phyloP scores from a whole-genome alignment of 1,139 yeast species.

The Suhomyces kunorum region DNA sequence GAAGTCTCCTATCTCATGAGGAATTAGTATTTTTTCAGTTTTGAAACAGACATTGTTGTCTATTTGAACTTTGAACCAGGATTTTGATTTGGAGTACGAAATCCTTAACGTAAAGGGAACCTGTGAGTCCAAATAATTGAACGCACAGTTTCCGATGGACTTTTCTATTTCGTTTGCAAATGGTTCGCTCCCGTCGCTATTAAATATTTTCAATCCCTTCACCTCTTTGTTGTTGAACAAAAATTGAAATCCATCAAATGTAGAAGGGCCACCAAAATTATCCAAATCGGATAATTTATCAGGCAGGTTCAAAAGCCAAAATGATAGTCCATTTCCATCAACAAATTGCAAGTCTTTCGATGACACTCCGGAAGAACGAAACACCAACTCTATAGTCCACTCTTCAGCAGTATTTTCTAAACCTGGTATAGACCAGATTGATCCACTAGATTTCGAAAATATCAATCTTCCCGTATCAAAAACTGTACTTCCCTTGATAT shows the following conservation, averaged over 20 bases:
- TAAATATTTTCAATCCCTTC: constrained; percentile 55
- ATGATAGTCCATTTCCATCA: constrained; percentile 48
- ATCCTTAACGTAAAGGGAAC: constrained; percentile 70
- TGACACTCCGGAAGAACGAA: constrained; percentile 55
- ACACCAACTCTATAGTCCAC: constrained; percentile 62
- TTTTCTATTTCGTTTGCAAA: constrained; percentile 21
- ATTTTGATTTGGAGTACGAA: constrained; percentile 48
- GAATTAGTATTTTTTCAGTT: constrained; percentile 53
- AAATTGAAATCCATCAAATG: constrained; percentile 63
- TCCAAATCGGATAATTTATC: constrained; percentile 22
- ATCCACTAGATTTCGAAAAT: constrained; percentile 32
- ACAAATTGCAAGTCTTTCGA: constrained; percentile 28
- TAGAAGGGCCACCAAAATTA: constrained; percentile 52
- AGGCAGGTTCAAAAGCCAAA: constrained; percentile 46
- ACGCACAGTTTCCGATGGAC: constrained; percentile 57
- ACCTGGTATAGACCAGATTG: constrained; percentile 50
- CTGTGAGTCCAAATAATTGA: constrained; percentile 62
- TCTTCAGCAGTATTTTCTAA: constrained; percentile 37
- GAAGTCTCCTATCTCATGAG: constrained; percentile 30
- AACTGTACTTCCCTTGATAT: constrained; percentile 26
- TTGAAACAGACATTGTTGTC: constrained; percentile 73
- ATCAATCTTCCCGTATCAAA: constrained; percentile 45
- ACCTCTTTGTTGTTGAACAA: constrained; percentile 51
- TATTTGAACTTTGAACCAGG: constrained; percentile 60
- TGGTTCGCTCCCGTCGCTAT: constrained; percentile 53